Percentiles rank a stretch among this genome's conserved stretches.
These are phyloP conservation scores for Calamus simplicifolius DNA, from an alignment of 176 grass and related monocot genomes.

Conservation along the genomic window DNA sequence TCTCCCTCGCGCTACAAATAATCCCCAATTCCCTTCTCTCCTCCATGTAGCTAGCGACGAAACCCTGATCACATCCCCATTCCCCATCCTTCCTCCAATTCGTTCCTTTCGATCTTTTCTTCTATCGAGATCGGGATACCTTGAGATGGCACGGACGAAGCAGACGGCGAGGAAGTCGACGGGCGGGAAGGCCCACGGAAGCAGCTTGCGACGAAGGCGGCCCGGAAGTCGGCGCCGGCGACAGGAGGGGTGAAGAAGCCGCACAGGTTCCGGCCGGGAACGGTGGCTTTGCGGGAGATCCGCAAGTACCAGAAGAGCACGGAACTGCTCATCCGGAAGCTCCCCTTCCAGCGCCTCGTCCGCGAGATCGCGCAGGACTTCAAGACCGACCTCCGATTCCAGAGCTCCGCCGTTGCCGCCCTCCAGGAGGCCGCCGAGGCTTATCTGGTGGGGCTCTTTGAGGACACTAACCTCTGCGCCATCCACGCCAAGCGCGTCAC, in stretches of 20 bases:
- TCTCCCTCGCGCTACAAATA: too few relatives aligned
- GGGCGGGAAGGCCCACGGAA: conserved; percentile 6
- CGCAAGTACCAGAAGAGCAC: conserved; percentile 23
- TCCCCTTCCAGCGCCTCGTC: conserved; percentile 13
- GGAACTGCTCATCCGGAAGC: conserved; percentile 10
- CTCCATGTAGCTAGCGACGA: too few relatives aligned
- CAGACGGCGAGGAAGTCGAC: conserved; percentile 10
- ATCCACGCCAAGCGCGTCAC: conserved; percentile 17
- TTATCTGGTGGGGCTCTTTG: conserved; percentile 14
- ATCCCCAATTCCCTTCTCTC: too few relatives aligned
- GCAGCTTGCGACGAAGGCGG: conserved; percentile 13
- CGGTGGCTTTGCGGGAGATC: conserved; percentile 8
- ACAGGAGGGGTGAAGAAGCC: conserved; percentile 17
- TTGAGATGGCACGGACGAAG: conserved; percentile 8
- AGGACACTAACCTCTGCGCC: conserved; percentile 17
- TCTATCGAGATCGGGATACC: too few relatives aligned
- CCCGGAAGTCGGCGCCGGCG: conserved; percentile 15
- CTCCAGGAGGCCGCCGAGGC: conserved; percentile 20
- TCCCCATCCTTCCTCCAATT: too few relatives aligned
- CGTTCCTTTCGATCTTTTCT: too few relatives aligned
- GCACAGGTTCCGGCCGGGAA: conserved; percentile 12
- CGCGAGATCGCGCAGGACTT: conserved; percentile 17
- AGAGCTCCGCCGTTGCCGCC: conserved; percentile 7
- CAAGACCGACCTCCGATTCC: conserved; percentile 14
- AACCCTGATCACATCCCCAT: too few relatives aligned